Percentiles rank a stretch among this genome's conserved stretches.
Conservation (phyloP, 345 rosid species). For the Melastoma malabathricum region DNA sequence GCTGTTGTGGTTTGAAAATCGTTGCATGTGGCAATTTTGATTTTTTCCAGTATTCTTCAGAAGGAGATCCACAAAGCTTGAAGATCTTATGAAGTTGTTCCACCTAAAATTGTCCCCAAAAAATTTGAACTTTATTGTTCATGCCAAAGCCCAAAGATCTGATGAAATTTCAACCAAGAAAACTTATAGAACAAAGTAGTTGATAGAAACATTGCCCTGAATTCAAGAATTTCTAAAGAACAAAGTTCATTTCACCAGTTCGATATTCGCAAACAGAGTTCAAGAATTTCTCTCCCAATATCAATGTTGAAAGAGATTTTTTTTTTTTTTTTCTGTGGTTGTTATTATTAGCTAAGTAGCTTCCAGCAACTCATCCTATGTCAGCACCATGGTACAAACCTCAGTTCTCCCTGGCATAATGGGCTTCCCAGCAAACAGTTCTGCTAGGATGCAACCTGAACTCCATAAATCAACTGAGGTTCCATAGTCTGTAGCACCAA, state of each 20-base stretch:
- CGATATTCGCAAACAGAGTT: no score
- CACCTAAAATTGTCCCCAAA: constrained; percentile 20
- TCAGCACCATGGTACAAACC: constrained; percentile 12
- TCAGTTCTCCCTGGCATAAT: constrained; percentile 60
- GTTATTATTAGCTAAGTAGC: no score
- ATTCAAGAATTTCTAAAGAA: no score
- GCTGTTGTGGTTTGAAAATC: constrained; percentile 47
- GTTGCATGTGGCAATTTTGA: constrained; percentile 46
- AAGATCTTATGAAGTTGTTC: constrained; percentile 52
- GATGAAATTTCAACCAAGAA: no score
- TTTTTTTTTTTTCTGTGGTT: no score
- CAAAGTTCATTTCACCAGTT: no score
- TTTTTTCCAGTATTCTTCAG: constrained; percentile 42
- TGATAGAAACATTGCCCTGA: no score
- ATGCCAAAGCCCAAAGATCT: no score
- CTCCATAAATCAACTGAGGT: constrained; percentile 49
- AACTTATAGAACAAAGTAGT: no score
- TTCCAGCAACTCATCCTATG: neutral
- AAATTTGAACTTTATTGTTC: no score
- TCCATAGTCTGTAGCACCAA: constrained; percentile 43
- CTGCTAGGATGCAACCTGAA: constrained; percentile 49
- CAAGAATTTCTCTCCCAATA: no score
- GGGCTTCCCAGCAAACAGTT: constrained; percentile 48
- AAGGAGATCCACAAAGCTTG: constrained; percentile 55
- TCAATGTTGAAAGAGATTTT: no score